Conservation (phyloP, 192 early-diverging fungal species). For the Geranomyces michiganensis region DNA sequence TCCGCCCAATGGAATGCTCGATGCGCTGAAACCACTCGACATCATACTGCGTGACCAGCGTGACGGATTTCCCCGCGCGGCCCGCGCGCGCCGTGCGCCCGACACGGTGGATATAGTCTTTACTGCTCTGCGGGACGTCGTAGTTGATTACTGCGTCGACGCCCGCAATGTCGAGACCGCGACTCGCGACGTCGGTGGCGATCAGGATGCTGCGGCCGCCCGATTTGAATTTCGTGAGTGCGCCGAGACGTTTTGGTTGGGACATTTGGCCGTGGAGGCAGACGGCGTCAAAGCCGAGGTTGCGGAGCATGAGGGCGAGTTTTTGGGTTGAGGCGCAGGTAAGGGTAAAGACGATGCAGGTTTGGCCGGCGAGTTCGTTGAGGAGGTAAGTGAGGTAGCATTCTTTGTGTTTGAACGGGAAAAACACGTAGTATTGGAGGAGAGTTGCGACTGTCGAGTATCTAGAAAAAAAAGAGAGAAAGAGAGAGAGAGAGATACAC, state of each 20-base stretch:
- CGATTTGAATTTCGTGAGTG: constrained; percentile 92
- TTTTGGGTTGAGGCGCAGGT: constrained; percentile 88
- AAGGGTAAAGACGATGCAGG: constrained; percentile 90
- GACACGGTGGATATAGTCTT: constrained; percentile 97
- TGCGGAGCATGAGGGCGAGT: constrained; percentile 83
- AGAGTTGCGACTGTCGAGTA: constrained; percentile 94
- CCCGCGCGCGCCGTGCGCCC: constrained; percentile 97
- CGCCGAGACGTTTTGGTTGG: constrained; percentile 90
- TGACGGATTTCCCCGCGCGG: constrained; percentile 79
- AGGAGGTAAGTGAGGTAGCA: constrained; percentile 89
- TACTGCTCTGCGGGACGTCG: constrained; percentile 88
- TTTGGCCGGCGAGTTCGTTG: constrained; percentile 88
- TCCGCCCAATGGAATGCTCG: constrained; percentile 86
- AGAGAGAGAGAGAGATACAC: background rate
- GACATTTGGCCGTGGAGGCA: constrained; percentile 91
- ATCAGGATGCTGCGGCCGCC: constrained; percentile 86
- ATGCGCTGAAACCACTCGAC: constrained; percentile 93
- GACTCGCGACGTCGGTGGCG: constrained; percentile 92
- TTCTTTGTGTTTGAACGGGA: constrained; percentile 96
- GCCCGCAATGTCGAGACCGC: constrained; percentile 91
- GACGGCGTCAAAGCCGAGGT: constrained; percentile 92
- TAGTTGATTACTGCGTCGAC: constrained; percentile 97
- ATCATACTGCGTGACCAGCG: constrained; percentile 89
- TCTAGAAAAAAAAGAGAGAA: constrained; percentile 31
- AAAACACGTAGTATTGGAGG: constrained; percentile 94